Base-by-base conservation (phyloP, 1,284 basidiomycete species). In the Ceratobasidium sp. region DNA sequence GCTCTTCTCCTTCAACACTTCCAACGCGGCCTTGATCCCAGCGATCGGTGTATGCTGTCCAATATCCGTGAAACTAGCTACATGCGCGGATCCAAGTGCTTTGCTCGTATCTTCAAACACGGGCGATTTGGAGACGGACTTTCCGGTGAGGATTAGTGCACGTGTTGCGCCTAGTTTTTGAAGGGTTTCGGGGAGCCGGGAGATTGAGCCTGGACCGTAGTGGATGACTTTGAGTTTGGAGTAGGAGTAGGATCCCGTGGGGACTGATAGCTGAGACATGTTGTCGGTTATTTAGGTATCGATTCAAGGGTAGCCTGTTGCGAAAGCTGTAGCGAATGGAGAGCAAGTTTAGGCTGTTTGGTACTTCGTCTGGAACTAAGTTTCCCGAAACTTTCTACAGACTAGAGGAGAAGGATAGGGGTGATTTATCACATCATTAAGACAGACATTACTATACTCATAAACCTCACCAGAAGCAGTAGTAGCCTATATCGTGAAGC, bases 31-130 rank as follows among this genome's bases (percentile, higher is more conserved):
- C n/a, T 86, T 84, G 81, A 95, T 92, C 10, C 89, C 92, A 17
- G 89, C 89, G 73, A 94, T 87, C 3, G 93, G 94, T 0, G 92
- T 87, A 82, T 95, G 93, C 83, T 95, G 88, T 10, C 92, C 92
- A 79, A 95, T 94, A 80, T 92, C 90, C 79, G 87, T 90, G 84
- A 93, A 94, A 4, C 92, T 94, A 33, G 87, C 89, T 66, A 89
- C 91, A 82, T 90, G 91, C 17, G 89, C 90, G 78, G 87, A 83
- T 79, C 85, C 71, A 64, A 74, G 85, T 65, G 89, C 87, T 77
- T 87, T 88, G 67, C 94, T 84, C 69, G 93, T 86, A 23, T 80
- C 83, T 83, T 92, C 90, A 52, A 77, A 77, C 40, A 80, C 74
- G 54, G 78, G 76, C 7, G 78, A 78, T 56, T 89, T 86, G 78